Conservation (phyloP, 2,329 filamentous ascomycete species). For the Cylindrodendrum hubeiense region DNA sequence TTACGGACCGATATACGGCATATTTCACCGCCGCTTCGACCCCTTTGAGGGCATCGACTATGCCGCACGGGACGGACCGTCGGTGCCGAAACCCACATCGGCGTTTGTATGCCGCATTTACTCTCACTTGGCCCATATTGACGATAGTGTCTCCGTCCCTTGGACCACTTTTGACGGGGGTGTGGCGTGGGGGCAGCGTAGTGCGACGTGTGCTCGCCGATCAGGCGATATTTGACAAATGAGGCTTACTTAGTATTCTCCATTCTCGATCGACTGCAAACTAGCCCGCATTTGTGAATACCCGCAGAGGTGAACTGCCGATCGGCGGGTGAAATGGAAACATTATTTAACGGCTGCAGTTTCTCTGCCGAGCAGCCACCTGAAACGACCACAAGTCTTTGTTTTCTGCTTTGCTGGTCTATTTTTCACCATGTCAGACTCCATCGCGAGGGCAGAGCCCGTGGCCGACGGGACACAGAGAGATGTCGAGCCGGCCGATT, state of each 20-base stretch:
- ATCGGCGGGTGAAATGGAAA: background rate
- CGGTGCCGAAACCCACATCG: background rate
- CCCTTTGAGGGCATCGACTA: background rate
- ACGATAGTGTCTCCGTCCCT: background rate
- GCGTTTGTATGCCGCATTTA: background rate
- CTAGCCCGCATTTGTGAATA: background rate
- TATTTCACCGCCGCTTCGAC: background rate
- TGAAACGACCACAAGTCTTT: background rate
- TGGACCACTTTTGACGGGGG: background rate
- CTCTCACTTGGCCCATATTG: background rate
- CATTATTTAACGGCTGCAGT: too few species aligned
- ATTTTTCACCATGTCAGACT: conserved; percentile 7
- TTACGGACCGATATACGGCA: background rate
- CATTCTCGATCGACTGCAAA: background rate
- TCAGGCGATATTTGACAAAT: conserved; percentile 19
- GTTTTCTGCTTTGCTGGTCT: background rate
- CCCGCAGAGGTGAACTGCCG: background rate
- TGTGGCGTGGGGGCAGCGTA: background rate
- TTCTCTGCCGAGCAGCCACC: too few species aligned
- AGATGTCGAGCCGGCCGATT: background rate
- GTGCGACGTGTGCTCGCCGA: background rate
- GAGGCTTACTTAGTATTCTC: background rate
- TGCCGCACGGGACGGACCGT: background rate
- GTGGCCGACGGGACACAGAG: background rate
- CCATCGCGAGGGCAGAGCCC: conserved; percentile 2